Evolutionary conservation across 495 filamentous ascomycete genomes (phyloP), one percentile per base, ranked within the genome.

Genomic region (Emericellopsis terricola): DNA sequence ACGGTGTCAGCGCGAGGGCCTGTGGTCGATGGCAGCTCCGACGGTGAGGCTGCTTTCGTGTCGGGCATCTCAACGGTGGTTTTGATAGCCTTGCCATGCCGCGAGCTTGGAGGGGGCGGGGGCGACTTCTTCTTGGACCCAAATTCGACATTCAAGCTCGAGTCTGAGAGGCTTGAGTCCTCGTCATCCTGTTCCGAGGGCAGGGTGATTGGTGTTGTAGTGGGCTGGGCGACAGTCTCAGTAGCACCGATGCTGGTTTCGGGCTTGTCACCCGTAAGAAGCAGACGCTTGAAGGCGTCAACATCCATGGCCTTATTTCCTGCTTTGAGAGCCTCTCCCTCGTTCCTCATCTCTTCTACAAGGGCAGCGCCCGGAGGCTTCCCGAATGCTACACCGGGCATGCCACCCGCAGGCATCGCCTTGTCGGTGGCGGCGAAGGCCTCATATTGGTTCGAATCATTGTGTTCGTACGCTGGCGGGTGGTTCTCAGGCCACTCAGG

Each of bases 71-170:
- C 27, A 4, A 18, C 8, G 10, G 14, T 28, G 16, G 11, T 37
- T 40, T 57, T 69, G 28, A 81, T 78, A n/a, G 70, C 52, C 47
- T 73, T 78, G 4, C 78, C 78, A 53, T 79, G 76, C 36, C 75
- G 67, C 27, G 64, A 74, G 43, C 56, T 73, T 2, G 76, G 74
- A 16, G 69, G 65, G 11, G 71, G 69, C 19, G 55, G 57, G 35
- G 70, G 65, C 11, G 62, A 60, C 38, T 59, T 59, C 42, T 59
- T 62, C 24, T 54, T 39, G 47, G 47, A 31, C 41, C 42, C 28
- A 28, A 17, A 9, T 23, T 18, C 3, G 21, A 26, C 15, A 19
- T 43, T 15, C 5, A 3, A 34, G 33, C 19, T 34, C 6, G 31
- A 8, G 14, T n/a, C 29, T 3, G 29, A 31, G 3, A 15, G 8